Base-by-base conservation (phyloP, 345 rosid genomes). In the Hypericum androsaemum region DNA sequence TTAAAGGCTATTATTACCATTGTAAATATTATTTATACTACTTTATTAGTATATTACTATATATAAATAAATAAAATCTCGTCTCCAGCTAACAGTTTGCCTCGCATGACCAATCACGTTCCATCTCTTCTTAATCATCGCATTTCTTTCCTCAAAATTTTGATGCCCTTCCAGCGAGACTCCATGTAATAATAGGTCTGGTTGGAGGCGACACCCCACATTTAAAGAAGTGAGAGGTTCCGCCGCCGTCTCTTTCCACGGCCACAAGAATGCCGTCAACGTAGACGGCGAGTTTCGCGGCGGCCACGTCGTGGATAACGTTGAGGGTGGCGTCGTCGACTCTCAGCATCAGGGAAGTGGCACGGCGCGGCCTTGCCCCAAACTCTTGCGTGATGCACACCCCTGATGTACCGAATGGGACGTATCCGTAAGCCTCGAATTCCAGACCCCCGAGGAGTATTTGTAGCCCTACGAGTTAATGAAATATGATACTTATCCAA, bases 101-200 rank as follows among this genome's bases (percentile, higher is more conserved):
- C n/a, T n/a, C n/a, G n/a, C n/a, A n/a, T n/a, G n/a, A n/a, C n/a
- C n/a, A n/a, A n/a, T n/a, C n/a, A n/a, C n/a, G n/a, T n/a, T n/a
- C n/a, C n/a, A n/a, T n/a, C n/a, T n/a, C n/a, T n/a, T n/a, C n/a
- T n/a, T n/a, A n/a, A n/a, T n/a, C n/a, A n/a, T n/a, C n/a, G n/a
- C n/a, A n/a, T 59, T 12, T 43, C 15, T 7, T 56, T 63, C 16
- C 28, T 50, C 0, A 50, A 48, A 41, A 62, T 52, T 43, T 12
- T 61, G 37, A 59, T 71, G 10, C n/a, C 47, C 45, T 41, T 58
- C 67, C 71, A 71, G 40, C 71, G 59, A 58, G 65, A 62, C 57
- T 71, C 68, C 71, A 65, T 65, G 10, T 54, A 63, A 13, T 47
- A 8, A 5, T 64, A 57, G 7, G 39, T 54, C 7, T 62, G 14